These are phyloP conservation scores for Alternaria burnsii DNA, from an alignment of 2,329 filamentous ascomycete species.

Conservation along the genomic window DNA sequence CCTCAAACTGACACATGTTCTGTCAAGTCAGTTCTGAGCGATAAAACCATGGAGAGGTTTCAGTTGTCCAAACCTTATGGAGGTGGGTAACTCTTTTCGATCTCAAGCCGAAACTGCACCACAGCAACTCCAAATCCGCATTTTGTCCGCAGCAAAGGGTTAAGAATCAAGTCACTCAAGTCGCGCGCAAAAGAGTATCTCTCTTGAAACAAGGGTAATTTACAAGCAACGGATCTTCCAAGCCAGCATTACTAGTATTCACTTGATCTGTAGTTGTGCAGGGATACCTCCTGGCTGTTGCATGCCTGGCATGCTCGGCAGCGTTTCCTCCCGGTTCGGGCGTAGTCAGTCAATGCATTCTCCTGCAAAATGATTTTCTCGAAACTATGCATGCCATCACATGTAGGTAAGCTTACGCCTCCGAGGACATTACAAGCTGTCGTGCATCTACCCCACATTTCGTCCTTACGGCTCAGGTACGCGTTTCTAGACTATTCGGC, in stretches of 20 bases:
- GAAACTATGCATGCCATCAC: not conserved
- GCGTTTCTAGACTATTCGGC: conserved; percentile 7
- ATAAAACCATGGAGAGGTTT: not conserved
- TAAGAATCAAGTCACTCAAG: too few relatives aligned
- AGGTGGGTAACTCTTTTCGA: not conserved
- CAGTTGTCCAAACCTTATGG: not conserved
- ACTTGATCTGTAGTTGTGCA: not conserved
- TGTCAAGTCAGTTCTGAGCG: not conserved
- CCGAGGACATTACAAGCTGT: not conserved
- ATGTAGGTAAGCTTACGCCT: not conserved
- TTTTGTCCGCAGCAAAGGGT: not conserved
- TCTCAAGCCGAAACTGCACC: not conserved
- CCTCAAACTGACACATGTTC: not conserved
- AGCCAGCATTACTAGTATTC: not conserved
- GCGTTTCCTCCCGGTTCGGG: too few relatives aligned
- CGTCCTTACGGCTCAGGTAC: conserved; percentile 11
- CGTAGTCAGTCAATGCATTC: not conserved
- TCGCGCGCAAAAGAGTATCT: not conserved
- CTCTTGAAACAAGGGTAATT: not conserved
- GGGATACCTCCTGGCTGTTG: not conserved
- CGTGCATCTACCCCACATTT: conserved; percentile 1
- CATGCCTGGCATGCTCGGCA: not conserved
- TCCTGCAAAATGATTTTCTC: not conserved
- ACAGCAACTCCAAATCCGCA: too few relatives aligned
- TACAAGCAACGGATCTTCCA: not conserved